These are phyloP conservation scores for Rhizomucor pusillus DNA, from an alignment of 371 early-diverging fungal species.

Conservation along the genomic window DNA sequence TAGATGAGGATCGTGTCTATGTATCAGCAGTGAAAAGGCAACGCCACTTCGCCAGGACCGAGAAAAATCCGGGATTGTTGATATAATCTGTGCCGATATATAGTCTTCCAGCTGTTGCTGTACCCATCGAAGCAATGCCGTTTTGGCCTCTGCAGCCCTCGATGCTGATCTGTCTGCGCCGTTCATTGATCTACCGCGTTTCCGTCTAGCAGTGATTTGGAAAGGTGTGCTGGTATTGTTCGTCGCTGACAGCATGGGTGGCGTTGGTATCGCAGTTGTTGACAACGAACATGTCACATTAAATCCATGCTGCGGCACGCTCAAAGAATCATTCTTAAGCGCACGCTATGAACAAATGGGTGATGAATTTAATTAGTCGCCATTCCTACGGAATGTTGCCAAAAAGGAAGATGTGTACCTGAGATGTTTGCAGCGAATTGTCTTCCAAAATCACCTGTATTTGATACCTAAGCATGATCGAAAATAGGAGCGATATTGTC, in stretches of 20 bases:
- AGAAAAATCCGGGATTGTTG: constrained; percentile 61
- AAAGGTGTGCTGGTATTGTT: constrained; percentile 13
- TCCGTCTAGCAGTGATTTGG: constrained; percentile 17
- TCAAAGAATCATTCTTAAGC: constrained; percentile 6
- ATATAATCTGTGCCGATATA: constrained; percentile 43
- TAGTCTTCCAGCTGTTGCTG: constrained; percentile 61
- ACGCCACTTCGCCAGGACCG: constrained; percentile 71
- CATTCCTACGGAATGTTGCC: background rate
- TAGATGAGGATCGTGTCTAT: constrained; percentile 61
- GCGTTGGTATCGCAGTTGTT: constrained; percentile 1
- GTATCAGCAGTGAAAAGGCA: constrained; percentile 69
- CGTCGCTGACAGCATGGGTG: constrained; percentile 5
- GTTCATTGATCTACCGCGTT: constrained; percentile 9
- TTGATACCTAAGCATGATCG: constrained; percentile 73
- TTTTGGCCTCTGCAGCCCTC: constrained; percentile 44
- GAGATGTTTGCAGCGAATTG: constrained; percentile 1
- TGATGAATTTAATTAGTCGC: background rate
- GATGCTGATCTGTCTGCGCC: constrained; percentile 8
- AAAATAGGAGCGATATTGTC: constrained; percentile 77
- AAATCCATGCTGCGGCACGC: background rate
- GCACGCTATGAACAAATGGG: background rate
- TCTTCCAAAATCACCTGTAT: constrained; percentile 43
- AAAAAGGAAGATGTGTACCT: background rate
- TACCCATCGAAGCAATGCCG: constrained; percentile 66
- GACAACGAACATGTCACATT: constrained; percentile 7